phyloP scores from a whole-genome alignment of 306 rosid genomes.

The Calophaca sinica region DNA sequence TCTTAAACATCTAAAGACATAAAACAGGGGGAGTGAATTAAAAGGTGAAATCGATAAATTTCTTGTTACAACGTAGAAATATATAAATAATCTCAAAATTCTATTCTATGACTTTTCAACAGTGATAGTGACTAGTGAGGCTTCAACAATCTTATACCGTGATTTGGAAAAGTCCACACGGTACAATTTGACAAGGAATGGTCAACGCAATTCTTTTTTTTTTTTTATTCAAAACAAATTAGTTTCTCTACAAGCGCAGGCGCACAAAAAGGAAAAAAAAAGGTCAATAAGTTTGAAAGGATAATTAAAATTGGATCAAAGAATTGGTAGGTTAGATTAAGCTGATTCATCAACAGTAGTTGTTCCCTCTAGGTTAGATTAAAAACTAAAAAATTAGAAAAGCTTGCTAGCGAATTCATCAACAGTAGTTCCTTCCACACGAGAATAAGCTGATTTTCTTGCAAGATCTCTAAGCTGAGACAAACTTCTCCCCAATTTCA shows the following conservation, averaged over 20 bases:
- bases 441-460: constrained; percentile 62
- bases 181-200: not conserved
- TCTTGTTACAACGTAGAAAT: no score
- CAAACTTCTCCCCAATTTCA: constrained; percentile 76
- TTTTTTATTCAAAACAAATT: constrained; percentile 25
- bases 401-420: constrained; percentile 88
- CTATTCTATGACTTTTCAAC: no score
- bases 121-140: no score
- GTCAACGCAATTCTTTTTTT: not conserved
- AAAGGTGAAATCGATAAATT: no score
- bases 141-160: no score
- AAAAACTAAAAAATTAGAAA: constrained; percentile 36
- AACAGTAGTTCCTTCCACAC: constrained; percentile 50
- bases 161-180: not conserved
- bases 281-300: no score
- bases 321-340: constrained; percentile 25
- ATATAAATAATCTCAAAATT: no score
- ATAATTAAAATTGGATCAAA: not conserved
- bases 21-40: no score
- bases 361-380: no score
- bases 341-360: constrained; percentile 68
- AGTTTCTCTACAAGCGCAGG: constrained; percentile 1
- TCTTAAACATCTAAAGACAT: no score
- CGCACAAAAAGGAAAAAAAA: not conserved
- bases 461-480: constrained; percentile 70